Evolutionary conservation across 129 eudicot species (phyloP), one percentile per base, ranked within the genome.

Genomic region (Helichrysum umbraculigerum): DNA sequence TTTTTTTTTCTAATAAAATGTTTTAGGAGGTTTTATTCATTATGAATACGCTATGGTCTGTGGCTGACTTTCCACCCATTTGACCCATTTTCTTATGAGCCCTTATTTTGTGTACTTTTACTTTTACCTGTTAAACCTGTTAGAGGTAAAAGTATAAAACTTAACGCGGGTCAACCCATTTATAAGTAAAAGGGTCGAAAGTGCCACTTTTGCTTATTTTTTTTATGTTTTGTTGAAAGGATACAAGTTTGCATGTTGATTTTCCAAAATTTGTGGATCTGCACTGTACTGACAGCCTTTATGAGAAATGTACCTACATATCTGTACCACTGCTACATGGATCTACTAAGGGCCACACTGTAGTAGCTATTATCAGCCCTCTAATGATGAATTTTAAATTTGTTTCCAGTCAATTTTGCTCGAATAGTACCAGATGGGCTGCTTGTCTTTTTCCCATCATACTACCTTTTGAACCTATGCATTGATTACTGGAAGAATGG

Each of bases 361-460:
- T 39, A 33, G 19, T 57, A 30, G 66, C 6, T 59, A 19, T 28
- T 25, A 65, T 35, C 61, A 67, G 56, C 42, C 32, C 42, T 37
- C 51, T 73, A 60, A 35, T 64, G 69, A 77, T 71, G 72, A 28
- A 9, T 73, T 50, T 61, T 12, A 54, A 68, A 72, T 57, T 51
- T 80, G 72, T 78, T 28, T 75, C 57, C 92, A 94, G 98, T 94
- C 71, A 94, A 94, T 87, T 87, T 94, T 81, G 98, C 98, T 79
- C 93, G 98, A 82, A 89, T 88, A 59, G 98, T 94, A 77, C 98
- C 98, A 11, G 97, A 94, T 70, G 98, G 98, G 60, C 79, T 94
- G 75, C 96, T 94, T 34, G 93, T 94, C 41, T 94, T 94, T 82
- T 94, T 94, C 22, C 98, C 98, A 34, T 94, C 98, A 65, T 94